Conservation (phyloP, 2,329 filamentous ascomycete species). For the Eutypella sp. region DNA sequence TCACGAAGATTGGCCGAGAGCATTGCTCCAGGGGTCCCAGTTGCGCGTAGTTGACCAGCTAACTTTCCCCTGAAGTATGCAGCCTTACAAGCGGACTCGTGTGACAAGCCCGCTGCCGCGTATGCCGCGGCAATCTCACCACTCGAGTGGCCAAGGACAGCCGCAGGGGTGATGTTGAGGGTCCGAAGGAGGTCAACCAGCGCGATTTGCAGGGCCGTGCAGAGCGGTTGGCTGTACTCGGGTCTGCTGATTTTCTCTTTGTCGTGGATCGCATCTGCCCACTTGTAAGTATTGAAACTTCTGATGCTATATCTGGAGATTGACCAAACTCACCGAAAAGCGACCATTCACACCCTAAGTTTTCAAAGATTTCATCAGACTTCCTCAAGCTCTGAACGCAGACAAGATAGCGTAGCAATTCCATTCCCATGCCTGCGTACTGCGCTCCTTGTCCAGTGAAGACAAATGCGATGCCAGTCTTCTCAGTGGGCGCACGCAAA, state of each 20-base stretch:
- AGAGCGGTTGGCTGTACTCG: slow-evolving; percentile 17
- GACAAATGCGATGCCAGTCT: slow-evolving; percentile 9
- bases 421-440: slow-evolving; percentile 12
- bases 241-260: slow-evolving; percentile 11
- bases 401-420: slow-evolving; percentile 12
- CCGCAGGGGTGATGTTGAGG: slow-evolving; percentile 10
- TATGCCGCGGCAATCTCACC: slow-evolving; percentile 30
- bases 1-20: neutral
- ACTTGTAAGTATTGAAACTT: neutral
- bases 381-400: slow-evolving; percentile 6
- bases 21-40: neutral
- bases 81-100: neutral
- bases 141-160: slow-evolving; percentile 24
- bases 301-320: neutral
- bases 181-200: slow-evolving; percentile 22
- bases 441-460: slow-evolving; percentile 24
- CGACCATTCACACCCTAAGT: slow-evolving; percentile 9
- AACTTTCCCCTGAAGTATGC: neutral
- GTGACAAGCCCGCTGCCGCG: slow-evolving; percentile 1
- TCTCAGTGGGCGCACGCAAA: neutral
- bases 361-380: slow-evolving; percentile 1
- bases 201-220: slow-evolving; percentile 23
- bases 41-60: neutral
- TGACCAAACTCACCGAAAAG: neutral
- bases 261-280: neutral